Evolutionary conservation across 169 alveolate genomes (phyloP).

Genomic region (Plasmodium fragile): DNA sequence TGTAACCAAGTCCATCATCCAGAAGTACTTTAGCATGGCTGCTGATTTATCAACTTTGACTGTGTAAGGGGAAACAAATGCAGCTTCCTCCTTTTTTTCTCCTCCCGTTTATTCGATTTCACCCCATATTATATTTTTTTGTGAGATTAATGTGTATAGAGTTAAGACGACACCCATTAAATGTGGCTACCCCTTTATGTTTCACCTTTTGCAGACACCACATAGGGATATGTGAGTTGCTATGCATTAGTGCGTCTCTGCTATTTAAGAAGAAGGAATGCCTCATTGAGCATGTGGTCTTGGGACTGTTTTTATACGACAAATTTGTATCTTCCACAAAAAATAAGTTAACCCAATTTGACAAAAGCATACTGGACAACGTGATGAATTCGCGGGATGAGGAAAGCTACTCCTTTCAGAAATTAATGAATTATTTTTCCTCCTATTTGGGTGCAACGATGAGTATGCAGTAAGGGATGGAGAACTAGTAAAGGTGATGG

Average conservation of each 20-base stretch:
- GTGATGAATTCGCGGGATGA: slow-evolving; percentile 8
- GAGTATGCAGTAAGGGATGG: not conserved
- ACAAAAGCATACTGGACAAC: slow-evolving; percentile 26
- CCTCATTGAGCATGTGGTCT: slow-evolving; percentile 59
- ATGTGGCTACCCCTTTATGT: not conserved
- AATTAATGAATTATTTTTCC: slow-evolving; percentile 71
- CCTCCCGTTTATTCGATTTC: not conserved
- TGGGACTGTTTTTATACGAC: slow-evolving; percentile 68
- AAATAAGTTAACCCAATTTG: slow-evolving; percentile 71
- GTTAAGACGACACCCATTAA: not conserved
- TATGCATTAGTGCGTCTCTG: slow-evolving; percentile 72
- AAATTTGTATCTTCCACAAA: slow-evolving; percentile 72
- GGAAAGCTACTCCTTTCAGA: slow-evolving; percentile 36
- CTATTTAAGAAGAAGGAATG: slow-evolving; percentile 61
- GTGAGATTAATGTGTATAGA: not conserved
- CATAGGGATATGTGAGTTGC: slow-evolving; percentile 66
- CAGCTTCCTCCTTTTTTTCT: not conserved
- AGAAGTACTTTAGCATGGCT: slow-evolving; percentile 67
- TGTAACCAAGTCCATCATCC: slow-evolving; percentile 49
- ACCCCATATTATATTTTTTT: not conserved
- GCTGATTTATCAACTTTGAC: slow-evolving; percentile 67
- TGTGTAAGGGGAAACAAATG: slow-evolving; percentile 27
- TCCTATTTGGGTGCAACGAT: slow-evolving; percentile 53
- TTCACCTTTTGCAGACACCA: slow-evolving; percentile 24
- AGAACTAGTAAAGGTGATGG: not conserved